Percentiles rank a stretch among this genome's conserved stretches.
Conservation (phyloP, 169 alveolate species). For the Eimeria necatrix region DNA sequence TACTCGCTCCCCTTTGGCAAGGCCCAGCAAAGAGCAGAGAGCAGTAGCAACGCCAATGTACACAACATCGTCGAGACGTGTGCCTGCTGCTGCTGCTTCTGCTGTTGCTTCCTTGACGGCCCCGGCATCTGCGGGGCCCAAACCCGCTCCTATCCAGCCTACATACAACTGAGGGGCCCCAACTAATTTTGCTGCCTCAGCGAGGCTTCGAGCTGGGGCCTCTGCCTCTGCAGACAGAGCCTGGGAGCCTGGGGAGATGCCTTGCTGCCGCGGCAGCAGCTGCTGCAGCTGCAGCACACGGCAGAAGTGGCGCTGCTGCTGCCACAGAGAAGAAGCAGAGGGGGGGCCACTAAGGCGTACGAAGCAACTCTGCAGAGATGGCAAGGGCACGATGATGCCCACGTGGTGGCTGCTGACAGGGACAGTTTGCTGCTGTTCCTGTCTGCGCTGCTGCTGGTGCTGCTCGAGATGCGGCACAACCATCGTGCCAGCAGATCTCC, state of each 20-base stretch:
- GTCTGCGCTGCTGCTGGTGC: conserved; percentile 59
- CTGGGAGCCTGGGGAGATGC: not conserved
- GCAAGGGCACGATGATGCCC: conserved; percentile 51
- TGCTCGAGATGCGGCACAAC: not conserved
- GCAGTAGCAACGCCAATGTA: conserved; percentile 38
- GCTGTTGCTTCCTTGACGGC: conserved; percentile 11
- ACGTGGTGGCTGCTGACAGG: conserved; percentile 55
- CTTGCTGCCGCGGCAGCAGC: not conserved
- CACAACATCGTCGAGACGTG: not conserved
- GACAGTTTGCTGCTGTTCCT: conserved; percentile 39
- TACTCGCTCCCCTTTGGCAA: conserved; percentile 43
- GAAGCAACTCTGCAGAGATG: conserved; percentile 67
- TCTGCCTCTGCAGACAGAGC: not conserved
- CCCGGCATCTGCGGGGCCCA: conserved; percentile 26
- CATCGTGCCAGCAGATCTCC: no score
- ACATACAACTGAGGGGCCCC: conserved; percentile 78
- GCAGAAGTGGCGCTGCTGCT: conserved; percentile 74
- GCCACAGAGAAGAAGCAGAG: conserved; percentile 47
- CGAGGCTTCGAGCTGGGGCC: not conserved
- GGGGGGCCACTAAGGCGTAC: conserved; percentile 71
- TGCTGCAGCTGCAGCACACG: conserved; percentile 78
- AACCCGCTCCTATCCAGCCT: conserved; percentile 62
- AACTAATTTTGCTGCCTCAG: conserved; percentile 3
- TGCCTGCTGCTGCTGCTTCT: conserved; percentile 61
- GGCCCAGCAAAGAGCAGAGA: conserved; percentile 26